phyloP scores from a whole-genome alignment of 495 filamentous ascomycete species.

The Paragyromitra xinjiangensis region DNA sequence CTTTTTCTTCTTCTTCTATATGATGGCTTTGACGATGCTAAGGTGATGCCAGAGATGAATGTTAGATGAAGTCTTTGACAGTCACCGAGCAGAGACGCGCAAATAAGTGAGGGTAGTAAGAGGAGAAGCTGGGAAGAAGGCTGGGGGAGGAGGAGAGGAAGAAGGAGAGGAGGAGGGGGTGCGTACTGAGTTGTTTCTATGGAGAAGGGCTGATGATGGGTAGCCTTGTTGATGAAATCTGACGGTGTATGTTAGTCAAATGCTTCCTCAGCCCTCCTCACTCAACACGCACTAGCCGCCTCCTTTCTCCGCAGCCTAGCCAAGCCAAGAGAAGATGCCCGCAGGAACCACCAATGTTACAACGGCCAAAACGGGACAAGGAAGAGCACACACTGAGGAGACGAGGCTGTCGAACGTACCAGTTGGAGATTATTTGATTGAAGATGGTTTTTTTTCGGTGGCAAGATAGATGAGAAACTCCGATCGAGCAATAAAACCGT shows the following conservation, averaged over 20 bases:
- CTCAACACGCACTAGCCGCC: conserved; percentile 55
- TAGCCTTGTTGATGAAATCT: conserved; percentile 53
- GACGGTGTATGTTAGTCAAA: conserved; percentile 49
- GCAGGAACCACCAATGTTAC: conserved; percentile 39
- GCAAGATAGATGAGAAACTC: conserved; percentile 41
- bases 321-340: conserved; percentile 45
- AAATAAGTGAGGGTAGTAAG: conserved; percentile 44
- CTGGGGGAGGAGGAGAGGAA: conserved; percentile 17
- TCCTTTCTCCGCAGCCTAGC: conserved; percentile 56
- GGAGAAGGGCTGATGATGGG: conserved; percentile 42
- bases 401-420: conserved; percentile 41
- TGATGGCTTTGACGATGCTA: conserved; percentile 44
- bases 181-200: conserved; percentile 49
- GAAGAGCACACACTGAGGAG: conserved; percentile 21
- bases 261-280: conserved; percentile 49
- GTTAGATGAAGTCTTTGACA: conserved; percentile 50
- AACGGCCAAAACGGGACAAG: conserved; percentile 42
- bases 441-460: conserved; percentile 28
- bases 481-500: conserved; percentile 44
- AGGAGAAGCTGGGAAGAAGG: conserved; percentile 27
- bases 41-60: conserved; percentile 40
- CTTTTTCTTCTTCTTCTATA: conserved; percentile 22
- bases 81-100: conserved; percentile 33
- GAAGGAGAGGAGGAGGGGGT: conserved; percentile 18
- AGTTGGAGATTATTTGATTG: conserved; percentile 26